Evolutionary conservation across 2,329 filamentous ascomycete genomes (phyloP).

Genomic region (Penicillium sp.): DNA sequence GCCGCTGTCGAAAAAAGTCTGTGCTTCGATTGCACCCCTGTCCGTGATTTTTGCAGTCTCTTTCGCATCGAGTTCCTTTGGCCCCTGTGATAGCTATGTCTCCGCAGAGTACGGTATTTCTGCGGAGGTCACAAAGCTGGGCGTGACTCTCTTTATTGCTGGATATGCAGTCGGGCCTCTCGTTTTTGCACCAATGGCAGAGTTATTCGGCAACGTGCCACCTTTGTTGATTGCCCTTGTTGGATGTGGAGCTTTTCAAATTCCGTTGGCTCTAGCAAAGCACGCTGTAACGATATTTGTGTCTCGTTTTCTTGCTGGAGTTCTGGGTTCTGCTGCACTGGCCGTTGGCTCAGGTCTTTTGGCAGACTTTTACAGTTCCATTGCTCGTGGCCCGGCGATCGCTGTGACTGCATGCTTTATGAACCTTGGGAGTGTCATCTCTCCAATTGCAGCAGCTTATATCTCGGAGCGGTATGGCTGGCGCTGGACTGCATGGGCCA

Average conservation of each 20-base stretch:
- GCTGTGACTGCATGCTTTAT: background rate
- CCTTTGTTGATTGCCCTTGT: background rate
- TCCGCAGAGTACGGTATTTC: constrained; percentile 2
- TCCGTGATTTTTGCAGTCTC: constrained; percentile 3
- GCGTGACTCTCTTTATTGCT: background rate
- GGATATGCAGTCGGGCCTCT: constrained; percentile 21
- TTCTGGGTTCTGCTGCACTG: constrained; percentile 26
- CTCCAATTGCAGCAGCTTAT: background rate
- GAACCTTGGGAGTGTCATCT: background rate
- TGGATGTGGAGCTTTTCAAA: constrained; percentile 25
- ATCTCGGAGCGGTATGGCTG: background rate
- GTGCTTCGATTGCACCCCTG: constrained; percentile 35
- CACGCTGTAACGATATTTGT: constrained; percentile 29
- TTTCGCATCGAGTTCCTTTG: background rate
- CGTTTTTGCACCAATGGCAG: constrained; percentile 1
- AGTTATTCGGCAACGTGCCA: constrained; percentile 1
- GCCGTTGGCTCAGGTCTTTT: constrained; percentile 29
- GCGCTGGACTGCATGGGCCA: background rate
- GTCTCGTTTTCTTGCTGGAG: constrained; percentile 28
- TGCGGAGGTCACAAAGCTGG: constrained; percentile 2
- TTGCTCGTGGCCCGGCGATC: background rate
- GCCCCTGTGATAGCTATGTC: background rate
- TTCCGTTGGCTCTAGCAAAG: constrained; percentile 39
- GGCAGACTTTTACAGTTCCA: constrained; percentile 19
- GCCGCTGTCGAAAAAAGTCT: constrained; percentile 31